A percentile compares a stretch with the other conserved stretches of the same genome.
These are phyloP conservation scores for Phalaenopsis hybrid DNA, from an alignment of 116 monocot genomes.

Conservation along the genomic window DNA sequence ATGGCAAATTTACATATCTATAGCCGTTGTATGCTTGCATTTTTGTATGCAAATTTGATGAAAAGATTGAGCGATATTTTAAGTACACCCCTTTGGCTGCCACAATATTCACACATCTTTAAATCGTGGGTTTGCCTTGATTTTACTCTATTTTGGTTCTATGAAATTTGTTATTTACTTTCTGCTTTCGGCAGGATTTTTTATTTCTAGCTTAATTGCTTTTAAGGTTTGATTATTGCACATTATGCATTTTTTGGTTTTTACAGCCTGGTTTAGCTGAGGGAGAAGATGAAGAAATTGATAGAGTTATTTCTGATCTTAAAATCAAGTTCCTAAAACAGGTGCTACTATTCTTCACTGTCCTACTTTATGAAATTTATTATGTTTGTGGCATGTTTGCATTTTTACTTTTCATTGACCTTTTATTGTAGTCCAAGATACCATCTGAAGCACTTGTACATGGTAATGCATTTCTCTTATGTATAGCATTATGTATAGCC, in stretches of 20 bases:
- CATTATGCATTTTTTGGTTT: slow-evolving; percentile 7
- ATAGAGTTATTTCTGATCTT: slow-evolving; percentile 37
- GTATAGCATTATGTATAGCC: not conserved
- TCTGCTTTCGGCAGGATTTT: not conserved
- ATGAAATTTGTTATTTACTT: slow-evolving; percentile 1
- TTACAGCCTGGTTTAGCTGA: slow-evolving; percentile 57
- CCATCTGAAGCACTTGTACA: not conserved
- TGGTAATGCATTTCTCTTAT: not conserved
- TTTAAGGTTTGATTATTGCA: slow-evolving; percentile 5
- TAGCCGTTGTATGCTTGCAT: not conserved
- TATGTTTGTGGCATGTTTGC: not conserved
- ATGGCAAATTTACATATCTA: not conserved
- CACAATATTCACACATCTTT: not conserved
- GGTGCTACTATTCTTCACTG: slow-evolving; percentile 20
- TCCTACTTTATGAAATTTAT: not conserved
- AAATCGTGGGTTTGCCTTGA: not conserved
- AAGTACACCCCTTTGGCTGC: not conserved
- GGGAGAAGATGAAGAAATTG: slow-evolving; percentile 44
- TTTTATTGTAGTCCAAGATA: not conserved
- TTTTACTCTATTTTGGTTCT: not conserved
- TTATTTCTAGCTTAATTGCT: not conserved
- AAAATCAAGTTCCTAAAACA: slow-evolving; percentile 41
- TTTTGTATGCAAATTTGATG: not conserved
- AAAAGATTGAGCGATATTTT: not conserved
- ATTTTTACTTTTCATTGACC: not conserved